These are phyloP conservation scores for Cymbomonas tetramitiformis DNA, from an alignment of 139 green algal genomes.

Conservation along the genomic window DNA sequence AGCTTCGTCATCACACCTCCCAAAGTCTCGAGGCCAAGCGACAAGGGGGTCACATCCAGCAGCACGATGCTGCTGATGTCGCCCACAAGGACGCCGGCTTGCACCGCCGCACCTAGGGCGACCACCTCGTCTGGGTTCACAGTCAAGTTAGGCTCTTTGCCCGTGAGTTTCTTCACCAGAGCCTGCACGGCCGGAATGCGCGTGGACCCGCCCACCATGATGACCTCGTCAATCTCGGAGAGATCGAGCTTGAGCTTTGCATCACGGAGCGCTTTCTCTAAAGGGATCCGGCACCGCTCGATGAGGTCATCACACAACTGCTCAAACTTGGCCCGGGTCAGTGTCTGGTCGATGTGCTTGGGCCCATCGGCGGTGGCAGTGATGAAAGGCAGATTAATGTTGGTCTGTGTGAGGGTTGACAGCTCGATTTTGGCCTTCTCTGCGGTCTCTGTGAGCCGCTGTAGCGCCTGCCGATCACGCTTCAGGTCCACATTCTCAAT, in stretches of 20 bases:
- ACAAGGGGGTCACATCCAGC: constrained; percentile 73
- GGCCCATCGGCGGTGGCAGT: neutral
- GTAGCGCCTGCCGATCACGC: constrained; percentile 1
- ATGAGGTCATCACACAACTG: constrained; percentile 18
- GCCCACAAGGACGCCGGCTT: constrained; percentile 35
- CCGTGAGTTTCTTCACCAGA: constrained; percentile 72
- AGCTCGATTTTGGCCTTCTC: constrained; percentile 13
- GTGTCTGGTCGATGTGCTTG: constrained; percentile 12
- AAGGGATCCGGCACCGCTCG: constrained; percentile 12
- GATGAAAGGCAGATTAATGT: constrained; percentile 11
- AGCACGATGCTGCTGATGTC: constrained; percentile 46
- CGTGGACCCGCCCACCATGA: constrained; percentile 31
- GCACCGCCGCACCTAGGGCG: constrained; percentile 77
- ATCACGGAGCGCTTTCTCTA: constrained; percentile 13
- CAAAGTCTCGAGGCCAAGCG: constrained; percentile 80
- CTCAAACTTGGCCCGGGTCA: constrained; percentile 21
- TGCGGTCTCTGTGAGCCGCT: neutral
- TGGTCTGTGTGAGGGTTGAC: constrained; percentile 2
- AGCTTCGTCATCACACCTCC: constrained; percentile 86
- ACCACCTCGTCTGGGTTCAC: constrained; percentile 90
- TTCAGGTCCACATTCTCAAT: neutral
- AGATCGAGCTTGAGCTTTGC: neutral
- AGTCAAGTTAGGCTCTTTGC: constrained; percentile 36
- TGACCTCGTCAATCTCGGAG: constrained; percentile 35
- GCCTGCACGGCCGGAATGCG: constrained; percentile 79